Evolutionary conservation across 1,284 basidiomycete genomes (phyloP), one percentile per base, ranked within the genome.

Genomic region (Melampsora occidentalis): DNA sequence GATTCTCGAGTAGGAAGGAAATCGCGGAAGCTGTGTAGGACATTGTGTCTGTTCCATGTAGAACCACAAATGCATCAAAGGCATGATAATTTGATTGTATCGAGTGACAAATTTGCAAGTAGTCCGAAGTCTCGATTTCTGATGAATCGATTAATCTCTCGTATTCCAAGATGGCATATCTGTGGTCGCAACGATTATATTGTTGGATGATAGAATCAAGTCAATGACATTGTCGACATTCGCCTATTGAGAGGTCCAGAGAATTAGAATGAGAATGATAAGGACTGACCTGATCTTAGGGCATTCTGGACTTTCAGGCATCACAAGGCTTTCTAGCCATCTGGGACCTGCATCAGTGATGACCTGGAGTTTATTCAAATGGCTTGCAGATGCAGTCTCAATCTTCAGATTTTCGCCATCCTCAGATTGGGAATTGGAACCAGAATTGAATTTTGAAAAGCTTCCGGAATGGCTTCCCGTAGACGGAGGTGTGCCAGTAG

Each of bases 11-110:
- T 72, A 97, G 84, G 83, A 96, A 96, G 81, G 91, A 91, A 51
- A 95, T 86, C 1, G 93, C 92, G 65, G 91, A 93, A 1, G 92
- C 89, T 2, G 90, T 91, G 83, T 93, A 95, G 1, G 90, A 88
- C 91, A 94, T 94, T 0, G 93, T 95, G 80, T 95, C 93, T n/a
- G 92, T 93, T 10, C 94, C 94, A 82, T 97, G 94, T 12, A 97
- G 85, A 42, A 97, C 86, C 33, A 97, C 90, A 81, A 97, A 97
- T 0, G 91, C 92, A 81, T 97, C 94, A 81, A 93, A 97, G 22
- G 85, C 82, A 64, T 84, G 80, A 80, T 95, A 94, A 82, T 96
- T 96, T 68, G 94, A 87, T 80, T 94, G 92, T 78, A 97, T 93
- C 81, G 97, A 94, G 5, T 89, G 90, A 0, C 92, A 91, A 51